Conservation (phyloP, 805 yeast species). For the Cyberlindnera bimundalis region DNA sequence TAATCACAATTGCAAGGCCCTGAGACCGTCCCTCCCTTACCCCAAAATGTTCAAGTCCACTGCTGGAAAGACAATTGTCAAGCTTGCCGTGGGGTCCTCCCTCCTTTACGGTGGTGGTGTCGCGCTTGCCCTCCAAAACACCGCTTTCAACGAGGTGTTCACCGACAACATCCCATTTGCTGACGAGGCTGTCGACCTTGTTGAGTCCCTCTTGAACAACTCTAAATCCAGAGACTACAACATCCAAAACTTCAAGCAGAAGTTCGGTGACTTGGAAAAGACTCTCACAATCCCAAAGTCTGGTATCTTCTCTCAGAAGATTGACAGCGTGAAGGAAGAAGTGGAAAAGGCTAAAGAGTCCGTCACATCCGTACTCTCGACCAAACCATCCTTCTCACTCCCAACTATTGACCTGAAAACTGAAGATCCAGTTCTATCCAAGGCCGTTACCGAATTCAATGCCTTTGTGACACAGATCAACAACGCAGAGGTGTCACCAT, state of each 20-base stretch:
- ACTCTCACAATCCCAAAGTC: conserved; percentile 38
- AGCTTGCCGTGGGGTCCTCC: conserved; percentile 31
- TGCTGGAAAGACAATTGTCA: conserved; percentile 31
- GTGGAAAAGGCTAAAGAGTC: conserved; percentile 18
- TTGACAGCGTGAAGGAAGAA: conserved; percentile 26
- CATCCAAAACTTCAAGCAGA: conserved; percentile 35
- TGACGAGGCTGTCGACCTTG: conserved; percentile 46
- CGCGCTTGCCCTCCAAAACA: conserved; percentile 52
- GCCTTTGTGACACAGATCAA: conserved; percentile 23
- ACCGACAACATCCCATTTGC: conserved; percentile 64
- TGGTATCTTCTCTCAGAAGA: conserved; percentile 34
- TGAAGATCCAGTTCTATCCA: conserved; percentile 27
- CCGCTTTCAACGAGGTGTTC: conserved; percentile 58
- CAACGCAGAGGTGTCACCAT: conserved; percentile 19
- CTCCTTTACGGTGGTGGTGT: conserved; percentile 57
- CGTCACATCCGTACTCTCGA: conserved; percentile 6
- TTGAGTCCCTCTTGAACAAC: conserved; percentile 36
- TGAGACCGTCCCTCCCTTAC: background rate
- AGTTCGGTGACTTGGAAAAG: conserved; percentile 36
- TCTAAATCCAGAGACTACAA: conserved; percentile 28
- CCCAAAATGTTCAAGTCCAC: conserved; percentile 27
- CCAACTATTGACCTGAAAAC: conserved; percentile 31
- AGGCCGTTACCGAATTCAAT: conserved; percentile 26
- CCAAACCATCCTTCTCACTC: conserved; percentile 12
- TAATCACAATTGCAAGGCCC: background rate